Evolutionary conservation across 2,329 filamentous ascomycete genomes (phyloP).

Genomic region (Ophiostoma novo-ulmi): DNA sequence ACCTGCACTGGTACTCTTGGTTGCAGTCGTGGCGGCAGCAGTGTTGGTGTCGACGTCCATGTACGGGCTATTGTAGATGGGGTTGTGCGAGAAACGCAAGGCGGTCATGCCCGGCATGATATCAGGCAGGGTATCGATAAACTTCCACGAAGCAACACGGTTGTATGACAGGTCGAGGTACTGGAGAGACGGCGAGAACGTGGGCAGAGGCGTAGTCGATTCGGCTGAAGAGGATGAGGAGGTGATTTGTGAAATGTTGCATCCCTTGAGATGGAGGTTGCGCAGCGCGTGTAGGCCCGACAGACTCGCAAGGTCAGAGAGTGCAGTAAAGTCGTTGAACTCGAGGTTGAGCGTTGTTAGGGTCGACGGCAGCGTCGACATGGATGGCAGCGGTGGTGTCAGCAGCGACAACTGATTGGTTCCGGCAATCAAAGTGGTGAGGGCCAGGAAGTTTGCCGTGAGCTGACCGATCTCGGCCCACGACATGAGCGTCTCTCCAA

Average conservation of each 20-base stretch:
- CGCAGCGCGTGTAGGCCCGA: conserved; percentile 47
- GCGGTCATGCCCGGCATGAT: conserved; percentile 68
- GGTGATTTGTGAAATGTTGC: conserved; percentile 50
- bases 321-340: conserved; percentile 60
- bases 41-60: conserved; percentile 33
- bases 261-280: conserved; percentile 69
- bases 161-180: conserved; percentile 74
- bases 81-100: conserved; percentile 80
- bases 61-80: conserved; percentile 60
- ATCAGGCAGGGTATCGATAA: conserved; percentile 62
- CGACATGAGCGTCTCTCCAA: conserved; percentile 61
- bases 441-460: conserved; percentile 48
- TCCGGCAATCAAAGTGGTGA: conserved; percentile 49
- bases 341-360: conserved; percentile 64
- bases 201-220: conserved; percentile 31
- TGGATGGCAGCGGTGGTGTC: conserved; percentile 37
- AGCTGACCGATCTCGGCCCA: conserved; percentile 60
- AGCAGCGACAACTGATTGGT: conserved; percentile 54
- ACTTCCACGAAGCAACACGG: conserved; percentile 61
- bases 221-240: background rate
- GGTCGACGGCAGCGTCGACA: conserved; percentile 43
- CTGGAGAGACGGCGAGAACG: conserved; percentile 51
- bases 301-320: conserved; percentile 55
- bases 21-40: background rate
- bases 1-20: background rate